Conservation (phyloP, 257 asterid species). For the Solanum etuberosum region DNA sequence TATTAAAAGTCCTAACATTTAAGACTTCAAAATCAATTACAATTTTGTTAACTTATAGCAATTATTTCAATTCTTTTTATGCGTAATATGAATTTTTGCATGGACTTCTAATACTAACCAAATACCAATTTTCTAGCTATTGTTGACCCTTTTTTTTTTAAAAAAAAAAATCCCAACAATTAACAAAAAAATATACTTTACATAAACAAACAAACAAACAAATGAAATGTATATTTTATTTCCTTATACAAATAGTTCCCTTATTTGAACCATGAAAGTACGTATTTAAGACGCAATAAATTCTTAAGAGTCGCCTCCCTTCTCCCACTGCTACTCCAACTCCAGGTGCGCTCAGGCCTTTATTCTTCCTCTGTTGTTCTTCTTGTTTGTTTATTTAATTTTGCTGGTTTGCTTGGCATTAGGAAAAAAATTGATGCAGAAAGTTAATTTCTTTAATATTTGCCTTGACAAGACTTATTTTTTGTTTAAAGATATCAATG, state of each 20-base stretch:
- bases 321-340: no score
- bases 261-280: no score
- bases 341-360: no score
- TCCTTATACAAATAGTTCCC: neutral
- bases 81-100: neutral
- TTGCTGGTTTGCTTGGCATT: no score
- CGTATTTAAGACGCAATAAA: no score
- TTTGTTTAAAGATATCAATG: no score
- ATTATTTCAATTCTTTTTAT: neutral
- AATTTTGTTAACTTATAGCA: neutral
- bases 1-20: neutral
- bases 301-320: no score
- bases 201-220: neutral
- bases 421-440: no score
- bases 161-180: neutral
- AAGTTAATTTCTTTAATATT: no score
- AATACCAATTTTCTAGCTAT: neutral
- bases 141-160: neutral
- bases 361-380: no score
- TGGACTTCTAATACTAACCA: neutral
- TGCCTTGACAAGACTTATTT: no score
- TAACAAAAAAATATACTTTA: neutral
- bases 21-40: neutral
- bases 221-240: neutral
- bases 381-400: no score